Percentiles rank a stretch among this genome's conserved stretches.
phyloP scores from a whole-genome alignment of 495 filamentous ascomycete species.

The Cercophora samala region DNA sequence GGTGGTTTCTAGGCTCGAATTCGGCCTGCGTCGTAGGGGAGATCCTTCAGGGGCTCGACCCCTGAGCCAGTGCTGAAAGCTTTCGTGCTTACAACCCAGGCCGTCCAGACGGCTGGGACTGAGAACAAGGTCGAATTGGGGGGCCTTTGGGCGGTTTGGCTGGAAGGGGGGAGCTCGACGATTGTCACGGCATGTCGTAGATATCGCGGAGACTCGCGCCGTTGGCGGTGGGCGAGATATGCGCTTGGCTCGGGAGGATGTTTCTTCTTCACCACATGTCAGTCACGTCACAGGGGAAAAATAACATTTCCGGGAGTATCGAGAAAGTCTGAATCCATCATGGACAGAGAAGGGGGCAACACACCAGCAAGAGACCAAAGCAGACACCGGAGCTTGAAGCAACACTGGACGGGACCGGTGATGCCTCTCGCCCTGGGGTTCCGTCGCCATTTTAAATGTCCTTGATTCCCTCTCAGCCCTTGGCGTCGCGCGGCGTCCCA shows the following conservation, averaged over 20 bases:
- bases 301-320: not conserved
- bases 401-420: conserved; percentile 3
- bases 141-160: not conserved
- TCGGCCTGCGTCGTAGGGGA: not conserved
- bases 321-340: not conserved
- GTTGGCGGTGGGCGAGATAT: not conserved
- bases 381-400: not conserved
- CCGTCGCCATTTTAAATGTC: conserved; percentile 17
- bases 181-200: conserved; percentile 17
- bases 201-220: not conserved
- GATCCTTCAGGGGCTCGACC: not conserved
- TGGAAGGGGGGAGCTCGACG: not conserved
- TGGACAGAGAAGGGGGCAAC: not conserved
- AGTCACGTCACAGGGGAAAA: not conserved
- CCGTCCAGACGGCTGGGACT: conserved; percentile 9
- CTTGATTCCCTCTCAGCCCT: conserved; percentile 8
- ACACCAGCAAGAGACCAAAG: not conserved
- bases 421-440: not conserved
- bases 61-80: conserved; percentile 1
- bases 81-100: not conserved
- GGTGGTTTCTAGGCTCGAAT: not conserved
- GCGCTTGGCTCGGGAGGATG: not conserved
- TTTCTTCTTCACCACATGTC: not conserved
- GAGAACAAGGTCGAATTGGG: not conserved
- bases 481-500: conserved; percentile 7